Percentiles rank a stretch among this genome's conserved stretches.
These are phyloP conservation scores for Collybia nuda DNA, from an alignment of 768 basidiomycete genomes.

Conservation along the genomic window DNA sequence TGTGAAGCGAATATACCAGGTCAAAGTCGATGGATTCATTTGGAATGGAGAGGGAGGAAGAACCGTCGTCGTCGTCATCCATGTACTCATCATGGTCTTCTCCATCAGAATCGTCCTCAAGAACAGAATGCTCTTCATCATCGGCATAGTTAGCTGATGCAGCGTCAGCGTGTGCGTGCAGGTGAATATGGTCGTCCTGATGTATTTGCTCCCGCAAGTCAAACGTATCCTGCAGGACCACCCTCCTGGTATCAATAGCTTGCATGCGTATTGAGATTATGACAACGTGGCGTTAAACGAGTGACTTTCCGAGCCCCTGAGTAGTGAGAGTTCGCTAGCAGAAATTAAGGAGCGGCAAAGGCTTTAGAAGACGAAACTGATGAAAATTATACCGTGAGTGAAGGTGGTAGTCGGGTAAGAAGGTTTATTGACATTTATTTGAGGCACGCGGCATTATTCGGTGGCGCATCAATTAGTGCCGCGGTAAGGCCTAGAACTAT, in stretches of 20 bases:
- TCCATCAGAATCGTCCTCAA: slow-evolving; percentile 81
- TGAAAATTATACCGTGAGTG: no score
- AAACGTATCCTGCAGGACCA: slow-evolving; percentile 57
- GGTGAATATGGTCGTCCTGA: slow-evolving; percentile 39
- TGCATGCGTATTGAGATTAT: slow-evolving; percentile 6
- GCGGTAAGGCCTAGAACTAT: no score
- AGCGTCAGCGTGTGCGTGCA: slow-evolving; percentile 46
- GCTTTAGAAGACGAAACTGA: no score
- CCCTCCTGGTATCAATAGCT: slow-evolving; percentile 27
- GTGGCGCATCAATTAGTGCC: no score
- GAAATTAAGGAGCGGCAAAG: no score
- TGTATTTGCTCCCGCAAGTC: slow-evolving; percentile 70
- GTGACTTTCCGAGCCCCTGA: no score
- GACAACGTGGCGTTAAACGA: no score
- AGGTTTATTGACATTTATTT: no score
- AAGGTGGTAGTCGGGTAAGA: no score
- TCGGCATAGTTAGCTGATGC: slow-evolving; percentile 40
- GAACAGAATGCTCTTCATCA: slow-evolving; percentile 80
- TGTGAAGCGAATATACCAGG: slow-evolving; percentile 90
- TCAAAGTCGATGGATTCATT: slow-evolving; percentile 94
- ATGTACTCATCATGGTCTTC: slow-evolving; percentile 72
- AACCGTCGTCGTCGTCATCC: slow-evolving; percentile 76
- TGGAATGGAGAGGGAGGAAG: slow-evolving; percentile 82
- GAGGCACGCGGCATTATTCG: no score
- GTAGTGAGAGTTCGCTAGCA: no score